phyloP scores from a whole-genome alignment of 2,329 filamentous ascomycete species.

The Sporothrix pallida region DNA sequence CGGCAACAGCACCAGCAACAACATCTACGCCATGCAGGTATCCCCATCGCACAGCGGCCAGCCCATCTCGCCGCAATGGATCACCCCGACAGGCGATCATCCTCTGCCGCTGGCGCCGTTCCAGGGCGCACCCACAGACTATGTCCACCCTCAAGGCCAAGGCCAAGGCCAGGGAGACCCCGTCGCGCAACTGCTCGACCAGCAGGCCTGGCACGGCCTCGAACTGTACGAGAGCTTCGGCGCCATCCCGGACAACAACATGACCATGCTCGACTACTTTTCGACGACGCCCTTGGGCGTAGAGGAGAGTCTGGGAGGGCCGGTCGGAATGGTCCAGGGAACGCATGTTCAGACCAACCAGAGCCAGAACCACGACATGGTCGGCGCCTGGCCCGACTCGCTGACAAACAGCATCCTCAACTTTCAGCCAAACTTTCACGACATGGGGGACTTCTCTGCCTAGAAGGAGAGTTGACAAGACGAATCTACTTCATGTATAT shows the following conservation, averaged over 20 bases:
- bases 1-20: background rate
- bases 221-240: conserved; percentile 27
- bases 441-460: background rate
- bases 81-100: background rate
- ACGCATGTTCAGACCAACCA: background rate
- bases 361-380: background rate
- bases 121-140: background rate
- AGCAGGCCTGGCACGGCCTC: conserved; percentile 28
- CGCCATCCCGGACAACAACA: conserved; percentile 26
- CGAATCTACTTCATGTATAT: background rate
- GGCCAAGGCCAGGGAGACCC: background rate
- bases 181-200: conserved; percentile 9
- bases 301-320: background rate
- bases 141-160: background rate
- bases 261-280: conserved; percentile 32
- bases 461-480: background rate
- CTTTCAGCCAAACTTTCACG: conserved; percentile 29
- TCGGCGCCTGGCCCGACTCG: conserved; percentile 21
- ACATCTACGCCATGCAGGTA: conserved; percentile 21
- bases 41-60: conserved; percentile 13
- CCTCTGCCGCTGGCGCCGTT: background rate
- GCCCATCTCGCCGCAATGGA: conserved; percentile 24
- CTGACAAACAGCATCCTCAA: conserved; percentile 34
- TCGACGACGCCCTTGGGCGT: background rate
- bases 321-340: background rate